A percentile compares a stretch with the other conserved stretches of the same genome.
Evolutionary conservation across 202 grass and related monocot genomes (phyloP).

Genomic region (Bolboschoenoplectus hybrid): DNA sequence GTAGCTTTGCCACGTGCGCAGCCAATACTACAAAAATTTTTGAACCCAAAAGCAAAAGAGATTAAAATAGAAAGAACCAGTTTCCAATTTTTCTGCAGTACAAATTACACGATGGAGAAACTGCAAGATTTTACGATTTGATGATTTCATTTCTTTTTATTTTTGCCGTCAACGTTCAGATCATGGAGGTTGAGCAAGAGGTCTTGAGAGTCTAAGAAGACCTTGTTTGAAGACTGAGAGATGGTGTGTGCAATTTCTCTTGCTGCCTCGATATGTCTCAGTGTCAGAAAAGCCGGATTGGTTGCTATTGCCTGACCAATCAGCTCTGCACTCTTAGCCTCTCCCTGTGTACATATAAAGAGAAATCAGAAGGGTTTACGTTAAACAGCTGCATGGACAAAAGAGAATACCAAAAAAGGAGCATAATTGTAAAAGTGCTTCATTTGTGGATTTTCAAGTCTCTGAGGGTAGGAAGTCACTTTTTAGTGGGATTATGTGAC

Average conservation of each 20-base stretch:
- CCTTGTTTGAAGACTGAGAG: slow-evolving; percentile 69
- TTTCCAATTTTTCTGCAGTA: not conserved
- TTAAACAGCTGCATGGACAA: not conserved
- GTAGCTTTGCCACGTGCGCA: slow-evolving; percentile 1
- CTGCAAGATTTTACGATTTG: not conserved
- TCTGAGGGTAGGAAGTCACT: not conserved
- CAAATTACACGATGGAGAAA: slow-evolving; percentile 23
- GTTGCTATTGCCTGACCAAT: slow-evolving; percentile 82
- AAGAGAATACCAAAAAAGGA: not conserved
- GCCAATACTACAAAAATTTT: slow-evolving; percentile 15
- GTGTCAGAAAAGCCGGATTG: slow-evolving; percentile 82
- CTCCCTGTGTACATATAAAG: slow-evolving; percentile 60
- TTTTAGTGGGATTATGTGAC: not conserved
- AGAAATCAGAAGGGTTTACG: not conserved
- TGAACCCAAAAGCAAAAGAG: slow-evolving; percentile 20
- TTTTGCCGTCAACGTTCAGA: slow-evolving; percentile 42
- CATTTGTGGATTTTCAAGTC: not conserved
- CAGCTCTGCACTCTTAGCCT: slow-evolving; percentile 96
- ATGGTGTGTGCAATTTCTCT: slow-evolving; percentile 94
- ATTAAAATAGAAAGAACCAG: slow-evolving; percentile 15
- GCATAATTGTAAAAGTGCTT: not conserved
- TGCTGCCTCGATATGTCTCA: slow-evolving; percentile 91
- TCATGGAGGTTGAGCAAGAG: slow-evolving; percentile 83
- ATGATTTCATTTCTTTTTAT: slow-evolving; percentile 57
- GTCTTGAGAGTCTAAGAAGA: slow-evolving; percentile 78